These are phyloP conservation scores for Thamnidium elegans DNA, from an alignment of 192 early-diverging fungal genomes.

Conservation along the genomic window DNA sequence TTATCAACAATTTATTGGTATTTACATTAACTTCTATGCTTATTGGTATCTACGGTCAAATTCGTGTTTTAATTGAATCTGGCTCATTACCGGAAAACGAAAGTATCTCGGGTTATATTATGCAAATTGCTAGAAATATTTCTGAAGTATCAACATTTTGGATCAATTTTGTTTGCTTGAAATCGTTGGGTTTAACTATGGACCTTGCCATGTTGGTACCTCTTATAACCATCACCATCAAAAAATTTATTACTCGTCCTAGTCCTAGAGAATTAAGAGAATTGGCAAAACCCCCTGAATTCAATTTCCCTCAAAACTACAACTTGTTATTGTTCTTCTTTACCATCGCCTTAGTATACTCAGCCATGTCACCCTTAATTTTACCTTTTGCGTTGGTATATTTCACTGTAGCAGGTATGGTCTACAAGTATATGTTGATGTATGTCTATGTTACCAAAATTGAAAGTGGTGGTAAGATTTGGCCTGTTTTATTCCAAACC, in stretches of 20 bases:
- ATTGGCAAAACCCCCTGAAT: constrained; percentile 64
- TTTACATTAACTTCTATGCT: constrained; percentile 52
- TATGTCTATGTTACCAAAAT: constrained; percentile 70
- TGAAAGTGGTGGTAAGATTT: constrained; percentile 72
- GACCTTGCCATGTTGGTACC: constrained; percentile 70
- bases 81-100: constrained; percentile 17
- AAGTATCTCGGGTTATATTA: constrained; percentile 12
- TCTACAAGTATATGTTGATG: constrained; percentile 74
- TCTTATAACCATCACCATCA: constrained; percentile 41
- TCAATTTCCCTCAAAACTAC: constrained; percentile 71
- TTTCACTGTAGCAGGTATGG: constrained; percentile 62
- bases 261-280: constrained; percentile 68
- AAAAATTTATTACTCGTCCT: constrained; percentile 56
- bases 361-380: constrained; percentile 67
- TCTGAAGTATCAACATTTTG: constrained; percentile 65
- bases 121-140: constrained; percentile 37
- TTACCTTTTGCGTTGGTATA: constrained; percentile 64
- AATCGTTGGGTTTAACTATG: constrained; percentile 59
- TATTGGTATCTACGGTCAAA: constrained; percentile 34
- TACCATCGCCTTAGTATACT: constrained; percentile 70
- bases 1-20: constrained; percentile 67
- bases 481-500: constrained; percentile 67
- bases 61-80: constrained; percentile 10
- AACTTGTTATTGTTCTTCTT: constrained; percentile 68
- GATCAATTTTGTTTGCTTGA: constrained; percentile 72